Evolutionary conservation across 768 basidiomycete species (phyloP), one percentile per base, ranked within the genome.

Genomic region (Boletus tomentosulus): DNA sequence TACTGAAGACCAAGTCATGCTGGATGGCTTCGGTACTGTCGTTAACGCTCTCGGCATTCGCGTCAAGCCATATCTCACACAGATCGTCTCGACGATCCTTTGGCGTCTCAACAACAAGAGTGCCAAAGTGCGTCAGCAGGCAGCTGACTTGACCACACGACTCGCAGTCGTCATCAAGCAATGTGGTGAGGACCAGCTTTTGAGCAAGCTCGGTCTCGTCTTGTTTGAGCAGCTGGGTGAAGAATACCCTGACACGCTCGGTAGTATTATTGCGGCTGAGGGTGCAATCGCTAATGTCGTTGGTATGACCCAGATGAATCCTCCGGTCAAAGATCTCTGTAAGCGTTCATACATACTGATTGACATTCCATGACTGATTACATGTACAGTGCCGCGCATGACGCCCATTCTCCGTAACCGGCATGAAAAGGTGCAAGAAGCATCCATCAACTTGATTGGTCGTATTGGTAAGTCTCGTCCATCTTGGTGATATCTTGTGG

Each of bases 271-370:
- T 71, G 95, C 96, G 46, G 97, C 97, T 42, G 92, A 94, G 65
- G 96, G 93, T 58, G 97, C 97, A 46, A 98, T 99, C 64, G 97
- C 97, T 60, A 98, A 98, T 63, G 97, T 98, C 47, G 97, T 99
- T 58, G 97, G 97, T 73, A 99, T 98, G 97, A 97, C 97, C 10
- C 93, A 98, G 71, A 99, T 99, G 97, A 98, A 97, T 69, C 97
- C 97, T 13, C 97, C 97, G 0, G 95, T 99, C 27, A 99, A 99
- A 72, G 97, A 99, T 80, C 85, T 99, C 54, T 69, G 95, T 97
- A 71, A 83, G 95, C 86, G 11, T 49, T 55, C 39, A 9, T 0
- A 24, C 54, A 22, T 38, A 25, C 39, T 33, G 19, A 25, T 44
- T 39, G 28, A 13, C 28, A 8, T 35, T 28, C 9, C 0, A 3